Percentiles rank a stretch among this genome's conserved stretches.
phyloP scores from a whole-genome alignment of 495 filamentous ascomycete species.

The Gamarada debralockiae region DNA sequence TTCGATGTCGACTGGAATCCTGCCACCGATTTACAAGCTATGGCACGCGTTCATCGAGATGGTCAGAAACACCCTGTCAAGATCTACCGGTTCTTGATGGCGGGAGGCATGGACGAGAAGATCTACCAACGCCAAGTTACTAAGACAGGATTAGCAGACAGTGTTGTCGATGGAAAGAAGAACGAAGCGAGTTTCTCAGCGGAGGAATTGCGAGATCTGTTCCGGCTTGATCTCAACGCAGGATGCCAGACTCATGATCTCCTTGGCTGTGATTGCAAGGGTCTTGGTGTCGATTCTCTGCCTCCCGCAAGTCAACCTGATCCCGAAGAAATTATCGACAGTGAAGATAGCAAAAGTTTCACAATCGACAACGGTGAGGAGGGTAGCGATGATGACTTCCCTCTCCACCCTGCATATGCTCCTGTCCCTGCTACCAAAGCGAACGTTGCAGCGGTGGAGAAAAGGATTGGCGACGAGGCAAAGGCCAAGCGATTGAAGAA shows the following conservation, averaged over 20 bases:
- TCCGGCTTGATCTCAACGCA: slow-evolving; percentile 58
- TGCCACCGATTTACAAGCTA: slow-evolving; percentile 76
- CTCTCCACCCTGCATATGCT: slow-evolving; percentile 19
- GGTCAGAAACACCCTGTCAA: slow-evolving; percentile 68
- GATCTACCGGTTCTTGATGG: slow-evolving; percentile 71
- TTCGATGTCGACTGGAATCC: slow-evolving; percentile 88
- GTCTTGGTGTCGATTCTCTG: slow-evolving; percentile 27
- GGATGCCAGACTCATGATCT: slow-evolving; percentile 68
- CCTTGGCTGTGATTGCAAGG: slow-evolving; percentile 63
- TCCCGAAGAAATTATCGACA: slow-evolving; percentile 26
- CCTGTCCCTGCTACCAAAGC: slow-evolving; percentile 56
- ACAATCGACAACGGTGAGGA: slow-evolving; percentile 26
- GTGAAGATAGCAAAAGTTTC: slow-evolving; percentile 9
- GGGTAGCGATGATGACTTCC: slow-evolving; percentile 38
- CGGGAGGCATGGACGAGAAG: slow-evolving; percentile 76
- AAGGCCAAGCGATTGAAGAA: slow-evolving; percentile 24
- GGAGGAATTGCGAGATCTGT: slow-evolving; percentile 69
- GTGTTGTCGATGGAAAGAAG: slow-evolving; percentile 48
- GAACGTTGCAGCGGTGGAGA: slow-evolving; percentile 59
- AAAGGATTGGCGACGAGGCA: slow-evolving; percentile 34
- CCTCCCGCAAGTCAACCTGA: slow-evolving; percentile 16
- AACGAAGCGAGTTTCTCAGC: slow-evolving; percentile 57
- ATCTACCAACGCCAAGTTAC: slow-evolving; percentile 81
- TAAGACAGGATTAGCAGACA: slow-evolving; percentile 54
- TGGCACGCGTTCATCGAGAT: slow-evolving; percentile 79